A percentile compares a stretch with the other conserved stretches of the same genome.
Conservation (phyloP, 2,329 filamentous ascomycete species). For the Aaosphaeria pasadenensis region DNA sequence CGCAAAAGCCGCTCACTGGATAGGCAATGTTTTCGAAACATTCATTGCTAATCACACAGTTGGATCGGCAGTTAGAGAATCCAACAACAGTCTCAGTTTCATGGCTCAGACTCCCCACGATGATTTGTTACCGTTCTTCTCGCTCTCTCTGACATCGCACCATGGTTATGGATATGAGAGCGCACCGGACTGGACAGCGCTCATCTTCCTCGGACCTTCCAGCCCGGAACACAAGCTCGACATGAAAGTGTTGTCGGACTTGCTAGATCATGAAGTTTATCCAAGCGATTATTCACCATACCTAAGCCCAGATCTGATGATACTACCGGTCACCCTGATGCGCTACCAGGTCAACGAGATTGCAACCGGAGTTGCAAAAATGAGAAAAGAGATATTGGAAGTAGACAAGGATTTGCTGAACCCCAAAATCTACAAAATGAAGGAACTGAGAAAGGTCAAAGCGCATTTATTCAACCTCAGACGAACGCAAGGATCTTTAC, state of each 20-base stretch:
- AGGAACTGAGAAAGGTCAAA: slow-evolving; percentile 1
- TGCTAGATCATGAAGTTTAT: background rate
- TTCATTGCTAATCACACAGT: slow-evolving; percentile 1
- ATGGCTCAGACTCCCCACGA: slow-evolving; percentile 1
- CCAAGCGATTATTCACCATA: slow-evolving; percentile 1
- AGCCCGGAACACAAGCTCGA: slow-evolving; percentile 1
- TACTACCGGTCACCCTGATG: slow-evolving; percentile 1
- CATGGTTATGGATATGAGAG: slow-evolving; percentile 1
- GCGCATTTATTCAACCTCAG: background rate
- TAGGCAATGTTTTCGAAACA: slow-evolving; percentile 1
- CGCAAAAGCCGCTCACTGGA: background rate
- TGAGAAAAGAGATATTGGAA: background rate
- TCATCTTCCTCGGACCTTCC: slow-evolving; percentile 1
- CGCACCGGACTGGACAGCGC: slow-evolving; percentile 1
- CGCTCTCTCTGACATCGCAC: slow-evolving; percentile 1
- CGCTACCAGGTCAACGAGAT: slow-evolving; percentile 1
- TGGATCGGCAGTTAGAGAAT: slow-evolving; percentile 1
- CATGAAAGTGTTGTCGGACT: background rate
- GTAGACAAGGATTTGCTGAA: slow-evolving; percentile 2
- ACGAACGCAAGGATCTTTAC: background rate
- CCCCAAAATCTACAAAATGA: background rate
- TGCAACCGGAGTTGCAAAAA: background rate
- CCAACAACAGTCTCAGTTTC: background rate
- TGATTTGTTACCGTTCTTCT: slow-evolving; percentile 2
- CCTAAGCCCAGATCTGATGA: slow-evolving; percentile 2